These are phyloP conservation scores for Curvularia sp. DNA, from an alignment of 2,329 filamentous ascomycete genomes.

Conservation along the genomic window DNA sequence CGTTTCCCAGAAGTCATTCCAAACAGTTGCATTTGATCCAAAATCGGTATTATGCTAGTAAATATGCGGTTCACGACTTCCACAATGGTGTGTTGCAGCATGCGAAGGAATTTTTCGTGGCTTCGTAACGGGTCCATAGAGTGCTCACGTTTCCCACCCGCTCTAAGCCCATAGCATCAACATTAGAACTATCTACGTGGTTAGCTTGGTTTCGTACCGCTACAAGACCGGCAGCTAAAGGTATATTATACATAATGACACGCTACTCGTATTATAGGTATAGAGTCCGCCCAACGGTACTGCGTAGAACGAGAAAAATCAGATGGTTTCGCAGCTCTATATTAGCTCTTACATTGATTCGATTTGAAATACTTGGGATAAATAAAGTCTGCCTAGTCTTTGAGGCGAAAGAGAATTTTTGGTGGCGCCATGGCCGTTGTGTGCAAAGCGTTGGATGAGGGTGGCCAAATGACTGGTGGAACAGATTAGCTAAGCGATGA, in stretches of 20 bases:
- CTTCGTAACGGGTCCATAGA: background rate
- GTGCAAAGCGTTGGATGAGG: background rate
- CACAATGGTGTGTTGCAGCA: background rate
- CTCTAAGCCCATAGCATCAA: background rate
- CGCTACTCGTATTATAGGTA: background rate
- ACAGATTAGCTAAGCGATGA: background rate
- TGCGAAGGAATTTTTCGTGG: background rate
- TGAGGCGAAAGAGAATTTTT: background rate
- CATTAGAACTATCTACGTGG: background rate
- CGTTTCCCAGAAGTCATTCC: background rate
- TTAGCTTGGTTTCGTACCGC: background rate
- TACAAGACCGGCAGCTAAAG: background rate
- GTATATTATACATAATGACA: background rate
- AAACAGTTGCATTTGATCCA: background rate
- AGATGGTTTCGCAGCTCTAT: background rate
- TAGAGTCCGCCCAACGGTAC: background rate
- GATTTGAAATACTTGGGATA: background rate
- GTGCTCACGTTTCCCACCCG: background rate
- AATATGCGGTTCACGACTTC: background rate
- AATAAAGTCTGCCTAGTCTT: background rate
- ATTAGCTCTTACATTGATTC: background rate
- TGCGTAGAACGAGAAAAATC: background rate
- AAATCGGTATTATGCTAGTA: background rate
- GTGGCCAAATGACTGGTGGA: background rate
- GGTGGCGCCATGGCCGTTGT: background rate